phyloP scores from a whole-genome alignment of 192 early-diverging fungal genomes.

The Rhizoclosmatium sp. region DNA sequence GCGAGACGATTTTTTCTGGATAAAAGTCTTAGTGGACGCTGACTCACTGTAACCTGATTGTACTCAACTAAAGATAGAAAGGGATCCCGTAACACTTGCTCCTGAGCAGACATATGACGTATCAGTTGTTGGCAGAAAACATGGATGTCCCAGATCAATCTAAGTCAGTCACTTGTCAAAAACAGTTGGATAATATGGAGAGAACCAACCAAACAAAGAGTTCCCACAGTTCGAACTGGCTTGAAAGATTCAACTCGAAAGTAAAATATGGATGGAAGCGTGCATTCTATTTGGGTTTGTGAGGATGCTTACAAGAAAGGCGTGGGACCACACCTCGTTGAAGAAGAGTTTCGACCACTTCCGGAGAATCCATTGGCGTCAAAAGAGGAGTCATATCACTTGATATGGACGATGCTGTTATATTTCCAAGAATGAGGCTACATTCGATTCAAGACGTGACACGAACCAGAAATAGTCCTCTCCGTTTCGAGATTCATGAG shows the following conservation, averaged over 20 bases:
- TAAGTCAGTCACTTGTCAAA: conserved; percentile 1
- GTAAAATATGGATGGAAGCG: conserved; percentile 17
- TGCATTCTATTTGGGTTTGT: background rate
- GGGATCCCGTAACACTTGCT: conserved; percentile 27
- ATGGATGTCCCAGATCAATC: conserved; percentile 32
- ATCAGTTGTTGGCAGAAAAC: conserved; percentile 17
- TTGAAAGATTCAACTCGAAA: conserved; percentile 5
- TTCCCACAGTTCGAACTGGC: background rate
- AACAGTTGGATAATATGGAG: background rate
- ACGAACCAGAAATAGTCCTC: conserved; percentile 7
- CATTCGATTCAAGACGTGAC: background rate
- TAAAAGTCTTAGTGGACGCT: background rate
- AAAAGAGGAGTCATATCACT: conserved; percentile 15
- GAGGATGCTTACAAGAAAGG: background rate
- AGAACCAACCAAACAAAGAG: conserved; percentile 22
- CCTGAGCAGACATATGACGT: conserved; percentile 22
- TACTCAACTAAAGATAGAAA: conserved; percentile 10
- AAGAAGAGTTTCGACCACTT: conserved; percentile 4
- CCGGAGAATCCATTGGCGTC: background rate
- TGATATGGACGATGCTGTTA: background rate
- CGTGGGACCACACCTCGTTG: background rate
- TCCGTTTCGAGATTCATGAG: conserved; percentile 21
- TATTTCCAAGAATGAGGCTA: background rate
- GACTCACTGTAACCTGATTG: background rate
- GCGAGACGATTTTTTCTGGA: conserved; percentile 24